A percentile compares a stretch with the other conserved stretches of the same genome.
Conservation (phyloP, 768 basidiomycete genomes). For the Candolleomyces eurysporus region DNA sequence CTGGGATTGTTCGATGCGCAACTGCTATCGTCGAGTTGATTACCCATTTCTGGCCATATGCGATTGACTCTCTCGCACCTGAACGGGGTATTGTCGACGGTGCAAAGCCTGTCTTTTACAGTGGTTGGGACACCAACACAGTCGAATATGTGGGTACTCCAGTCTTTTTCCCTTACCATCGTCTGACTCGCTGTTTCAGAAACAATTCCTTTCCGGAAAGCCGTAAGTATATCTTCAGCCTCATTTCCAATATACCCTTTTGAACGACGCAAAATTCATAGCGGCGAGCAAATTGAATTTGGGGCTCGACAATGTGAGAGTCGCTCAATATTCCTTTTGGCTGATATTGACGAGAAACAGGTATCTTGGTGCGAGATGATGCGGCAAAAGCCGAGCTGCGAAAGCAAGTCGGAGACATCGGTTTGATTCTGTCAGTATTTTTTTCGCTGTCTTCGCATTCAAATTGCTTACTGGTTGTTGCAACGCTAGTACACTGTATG, state of each 20-base stretch:
- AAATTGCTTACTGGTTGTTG: neutral
- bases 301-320: slow-evolving; percentile 63
- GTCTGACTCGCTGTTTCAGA: slow-evolving; percentile 16
- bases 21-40: slow-evolving; percentile 64
- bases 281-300: slow-evolving; percentile 53
- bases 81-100: slow-evolving; percentile 59
- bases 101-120: slow-evolving; percentile 57
- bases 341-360: slow-evolving; percentile 29
- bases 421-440: slow-evolving; percentile 53
- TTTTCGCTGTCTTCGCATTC: neutral
- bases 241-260: neutral
- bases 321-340: neutral
- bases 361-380: slow-evolving; percentile 68
- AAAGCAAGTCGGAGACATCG: slow-evolving; percentile 54
- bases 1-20: slow-evolving; percentile 73
- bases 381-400: slow-evolving; percentile 45
- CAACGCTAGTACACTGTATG: slow-evolving; percentile 53
- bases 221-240: slow-evolving; percentile 12
- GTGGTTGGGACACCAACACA: slow-evolving; percentile 40
- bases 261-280: slow-evolving; percentile 12
- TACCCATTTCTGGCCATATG: slow-evolving; percentile 56
- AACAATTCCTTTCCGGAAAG: slow-evolving; percentile 54
- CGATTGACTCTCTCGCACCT: slow-evolving; percentile 56
- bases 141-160: slow-evolving; percentile 18
- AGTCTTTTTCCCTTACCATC: neutral